Percentiles rank a stretch among this genome's conserved stretches.
These are phyloP conservation scores for Heterobasidion parviporum DNA, from an alignment of 1,284 basidiomycete genomes.

Conservation along the genomic window DNA sequence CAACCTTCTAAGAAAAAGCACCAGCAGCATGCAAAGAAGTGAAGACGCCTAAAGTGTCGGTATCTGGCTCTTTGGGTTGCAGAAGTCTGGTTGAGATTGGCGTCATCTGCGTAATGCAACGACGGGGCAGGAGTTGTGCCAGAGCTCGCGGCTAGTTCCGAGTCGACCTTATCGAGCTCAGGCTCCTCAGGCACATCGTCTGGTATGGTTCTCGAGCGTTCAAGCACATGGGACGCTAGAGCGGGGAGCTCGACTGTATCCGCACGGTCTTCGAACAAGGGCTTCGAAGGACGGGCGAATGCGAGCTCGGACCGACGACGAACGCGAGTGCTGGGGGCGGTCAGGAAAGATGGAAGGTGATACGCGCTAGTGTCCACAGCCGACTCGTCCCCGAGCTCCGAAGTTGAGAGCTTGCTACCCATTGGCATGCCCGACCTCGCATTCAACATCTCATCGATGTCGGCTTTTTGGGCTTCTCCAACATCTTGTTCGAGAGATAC, in stretches of 20 bases:
- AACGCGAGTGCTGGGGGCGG: slow-evolving; percentile 13
- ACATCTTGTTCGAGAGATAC: slow-evolving; percentile 4
- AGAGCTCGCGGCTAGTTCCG: neutral
- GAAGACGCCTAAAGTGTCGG: slow-evolving; percentile 6
- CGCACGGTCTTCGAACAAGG: neutral
- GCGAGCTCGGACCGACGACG: slow-evolving; percentile 16
- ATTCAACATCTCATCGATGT: neutral
- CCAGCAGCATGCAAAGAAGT: slow-evolving; percentile 31
- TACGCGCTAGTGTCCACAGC: slow-evolving; percentile 12
- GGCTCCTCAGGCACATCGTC: neutral
- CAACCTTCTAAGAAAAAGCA: slow-evolving; percentile 42
- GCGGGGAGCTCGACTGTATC: slow-evolving; percentile 3
- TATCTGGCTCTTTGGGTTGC: slow-evolving; percentile 1
- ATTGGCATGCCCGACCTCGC: no score
- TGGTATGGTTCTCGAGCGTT: neutral
- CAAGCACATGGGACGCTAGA: neutral
- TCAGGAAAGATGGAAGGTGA: slow-evolving; percentile 10
- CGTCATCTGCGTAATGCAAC: neutral
- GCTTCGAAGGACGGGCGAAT: slow-evolving; percentile 7
- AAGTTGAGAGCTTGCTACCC: no score
- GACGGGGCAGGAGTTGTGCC: slow-evolving; percentile 1
- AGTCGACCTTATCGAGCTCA: neutral
- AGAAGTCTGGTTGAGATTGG: neutral
- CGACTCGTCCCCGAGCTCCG: slow-evolving; percentile 1
- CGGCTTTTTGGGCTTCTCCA: neutral